Conservation (phyloP, 2,329 filamentous ascomycete species). For the Ophiostoma perfectum region DNA sequence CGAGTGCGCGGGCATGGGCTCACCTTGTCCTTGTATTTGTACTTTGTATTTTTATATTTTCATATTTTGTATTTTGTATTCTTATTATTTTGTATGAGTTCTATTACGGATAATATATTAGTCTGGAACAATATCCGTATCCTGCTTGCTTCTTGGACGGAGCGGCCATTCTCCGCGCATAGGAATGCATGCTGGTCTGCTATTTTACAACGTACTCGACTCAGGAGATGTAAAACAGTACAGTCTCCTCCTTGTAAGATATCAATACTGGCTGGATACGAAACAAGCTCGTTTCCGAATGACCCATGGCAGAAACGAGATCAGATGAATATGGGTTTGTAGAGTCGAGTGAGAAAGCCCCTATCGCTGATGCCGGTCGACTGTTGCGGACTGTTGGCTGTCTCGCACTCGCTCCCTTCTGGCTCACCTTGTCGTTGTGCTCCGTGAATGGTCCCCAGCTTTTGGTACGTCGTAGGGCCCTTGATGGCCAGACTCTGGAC, state of each 20-base stretch:
- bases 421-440: neutral
- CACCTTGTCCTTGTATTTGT: neutral
- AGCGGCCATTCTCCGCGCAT: no score
- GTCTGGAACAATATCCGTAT: no score
- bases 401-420: neutral
- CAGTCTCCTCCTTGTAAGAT: neutral
- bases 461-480: no score
- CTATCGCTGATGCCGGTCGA: no score
- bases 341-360: neutral
- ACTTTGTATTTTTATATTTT: neutral
- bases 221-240: neutral
- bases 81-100: no score
- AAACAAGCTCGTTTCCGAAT: neutral
- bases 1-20: conserved; percentile 2
- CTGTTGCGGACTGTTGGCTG: neutral
- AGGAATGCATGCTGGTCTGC: no score
- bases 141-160: no score
- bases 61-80: no score
- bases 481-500: no score
- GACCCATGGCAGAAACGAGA: neutral
- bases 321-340: no score
- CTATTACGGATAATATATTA: no score
- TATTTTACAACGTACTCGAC: no score
- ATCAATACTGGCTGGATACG: neutral
- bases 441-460: neutral